Base-by-base conservation (phyloP, 139 green algal genomes). In the Astrephomene gubernaculifera region DNA sequence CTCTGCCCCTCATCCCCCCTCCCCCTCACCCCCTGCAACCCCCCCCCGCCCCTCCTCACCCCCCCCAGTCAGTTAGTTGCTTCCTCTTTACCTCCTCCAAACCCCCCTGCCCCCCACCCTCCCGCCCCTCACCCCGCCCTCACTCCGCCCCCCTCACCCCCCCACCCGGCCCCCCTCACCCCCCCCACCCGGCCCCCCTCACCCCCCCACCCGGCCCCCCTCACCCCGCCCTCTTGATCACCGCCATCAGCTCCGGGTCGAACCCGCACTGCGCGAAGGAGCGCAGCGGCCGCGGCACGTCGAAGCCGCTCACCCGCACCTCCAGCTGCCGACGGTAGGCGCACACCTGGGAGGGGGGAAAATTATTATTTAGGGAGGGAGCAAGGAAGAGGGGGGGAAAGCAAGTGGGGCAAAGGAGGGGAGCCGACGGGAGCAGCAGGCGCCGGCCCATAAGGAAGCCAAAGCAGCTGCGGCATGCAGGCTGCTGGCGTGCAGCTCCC, bases 201-300 rank as follows among this genome's bases (percentile, higher is more conserved):
- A 25, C 69, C 53, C 41, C n/a, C 31, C 69, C 69, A 27, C 69
- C 69, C 6, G 9, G 25, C 69, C 53, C 41, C 24, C 22, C 87
- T 69, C 49, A 93, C 82, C 95, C 95, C 22, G 91, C 90, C 57
- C 90, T 94, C 27, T 82, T 85, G 41, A 98, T 94, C 5, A 90
- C 92, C 14, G 54, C 90, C 86, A 96, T 86, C 24, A 98, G 90
- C 0, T 75, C 52, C 10, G 81, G 75, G 49, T 95, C 91, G 76
- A 98, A 97, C 54, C 94, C 90, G 57, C 91, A 95, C 74, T 98
- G 96, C 38, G 86, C 87, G 87, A 98, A 98, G 2, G 65, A 79
- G 60, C 92, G 88, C 35, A 98, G 71, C 6, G 95, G 96, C 41
- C 85, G 86, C 0, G 95, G 93, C 0, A 91, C 65, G 53, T 95